These are phyloP conservation scores for Tetrahymena elliotti DNA, from an alignment of 73 alveolate genomes.

Conservation along the genomic window DNA sequence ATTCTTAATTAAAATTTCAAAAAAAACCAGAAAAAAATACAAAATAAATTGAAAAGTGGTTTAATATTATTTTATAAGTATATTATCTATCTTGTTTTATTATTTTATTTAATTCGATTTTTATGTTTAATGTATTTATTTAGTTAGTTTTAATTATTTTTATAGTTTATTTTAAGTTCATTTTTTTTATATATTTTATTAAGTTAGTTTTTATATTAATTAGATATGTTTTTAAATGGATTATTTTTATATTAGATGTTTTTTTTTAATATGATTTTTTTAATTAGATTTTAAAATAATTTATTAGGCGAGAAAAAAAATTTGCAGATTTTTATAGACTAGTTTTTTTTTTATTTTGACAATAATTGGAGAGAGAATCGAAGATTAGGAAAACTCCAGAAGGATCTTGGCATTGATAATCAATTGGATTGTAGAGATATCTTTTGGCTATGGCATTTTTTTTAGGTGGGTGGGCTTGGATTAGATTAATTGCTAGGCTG, in stretches of 20 bases:
- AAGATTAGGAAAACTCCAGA: background rate
- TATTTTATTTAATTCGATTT: no score
- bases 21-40: no score
- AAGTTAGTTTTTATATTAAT: no score
- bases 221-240: background rate
- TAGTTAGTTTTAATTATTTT: no score
- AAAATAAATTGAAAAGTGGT: no score
- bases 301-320: background rate
- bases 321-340: background rate
- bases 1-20: no score
- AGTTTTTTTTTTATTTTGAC: background rate
- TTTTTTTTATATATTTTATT: no score
- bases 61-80: no score
- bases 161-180: background rate
- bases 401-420: background rate
- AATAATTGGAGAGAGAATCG: background rate
- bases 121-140: background rate
- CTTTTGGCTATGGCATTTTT: background rate
- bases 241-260: background rate
- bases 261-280: background rate
- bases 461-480: background rate
- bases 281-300: background rate
- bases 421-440: background rate
- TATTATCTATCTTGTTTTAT: background rate
- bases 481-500: background rate